Base-by-base conservation (phyloP, 2,329 filamentous ascomycete species). In the Emmonsiellopsis sp. region DNA sequence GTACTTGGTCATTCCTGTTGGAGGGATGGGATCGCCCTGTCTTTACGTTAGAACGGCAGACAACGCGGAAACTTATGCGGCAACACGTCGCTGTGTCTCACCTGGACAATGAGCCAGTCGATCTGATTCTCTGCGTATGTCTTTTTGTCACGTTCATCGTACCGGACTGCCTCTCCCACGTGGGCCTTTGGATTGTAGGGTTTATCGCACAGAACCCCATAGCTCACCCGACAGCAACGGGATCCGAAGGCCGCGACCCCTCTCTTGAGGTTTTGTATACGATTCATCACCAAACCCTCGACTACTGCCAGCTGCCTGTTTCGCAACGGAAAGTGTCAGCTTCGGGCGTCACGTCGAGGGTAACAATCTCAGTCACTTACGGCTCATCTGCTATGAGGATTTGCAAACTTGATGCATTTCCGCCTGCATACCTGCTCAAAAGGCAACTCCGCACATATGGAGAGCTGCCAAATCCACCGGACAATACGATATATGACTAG, bases 391-490 rank as follows among this genome's bases (percentile, higher is more conserved):
- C 67, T 13, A 62, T 55, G 4, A 69, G 59, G 31, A 70, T 58
- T 7, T 62, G 59, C 54, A 69, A 60, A 1, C 57, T 55, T 9
- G 56, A 45, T 1, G 58, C 32, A 43, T 16, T 30, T 52, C 13
- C 46, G 10, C 37, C 32, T 26, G n/a, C 43, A 34, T 53, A 55
- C 16, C 46, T 50, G 7, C 60, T 60, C 35, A 64, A 58, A 2
- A 74, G 62, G 5, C 63, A 58, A 1, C 61, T 57, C 51, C 72
- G 70, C 4, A 75, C 67, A 55, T 76, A 75, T 13, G 66, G 62
- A 0, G 65, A 70, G 50, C 72, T 74, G 8, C 73, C 70, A 0
- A 75, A 61, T 1, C 73, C 73, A 5, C 73, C 73, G 5, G 68
- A 72, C 1, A 75, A 64, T 0, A 76, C 65, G 1, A 76, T 62